Evolutionary conservation across 2,329 filamentous ascomycete species (phyloP), one percentile per base, ranked within the genome.

Genomic region (Juglanconis oblonga): DNA sequence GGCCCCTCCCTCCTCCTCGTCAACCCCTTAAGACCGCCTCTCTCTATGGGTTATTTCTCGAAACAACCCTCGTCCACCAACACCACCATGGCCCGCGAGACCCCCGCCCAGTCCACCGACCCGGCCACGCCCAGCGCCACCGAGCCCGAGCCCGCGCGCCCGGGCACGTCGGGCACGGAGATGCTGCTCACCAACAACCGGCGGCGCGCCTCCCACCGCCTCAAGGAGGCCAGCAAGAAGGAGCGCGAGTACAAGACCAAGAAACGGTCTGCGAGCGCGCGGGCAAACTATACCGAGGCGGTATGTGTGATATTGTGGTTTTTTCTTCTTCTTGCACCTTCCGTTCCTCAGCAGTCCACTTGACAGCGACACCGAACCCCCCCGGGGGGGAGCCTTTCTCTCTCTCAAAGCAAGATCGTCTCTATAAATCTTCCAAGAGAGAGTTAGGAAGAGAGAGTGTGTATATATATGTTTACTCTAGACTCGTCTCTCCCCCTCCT

Each of bases 141-240:
- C 44, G 45, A 60, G 33, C 3, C 33, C 2, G 63, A 66, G 59
- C 67, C 69, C 2, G 66, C 70, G n/a, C 72, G 77, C 24, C 76
- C 77, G 5, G 74, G 75, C 59, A 78, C 77, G 13, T 75, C 76
- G 0, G 75, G 74, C 57, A 80, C 77, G 17, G 74, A 78, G 64
- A 72, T 73, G 63, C 67, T 77, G 36, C 74, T 79, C 47, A 69
- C 71, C 50, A 72, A 71, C 55, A 74, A 71, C 58, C 72, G 74
- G 32, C 73, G 70, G 42, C 67, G 70, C 45, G 76, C 76, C 33
- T 74, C 74, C 11, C 67, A 74, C 57, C 70, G 74, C 38, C 72
- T 73, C 59, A 65, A 71, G 48, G 70, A 73, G 52, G 77, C 77
- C 4, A 70, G 73, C 59, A 69, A 71, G 24, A 75, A 76, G 53